phyloP scores from a whole-genome alignment of 2,329 filamentous ascomycete species.

The Polytolypa hystricis region DNA sequence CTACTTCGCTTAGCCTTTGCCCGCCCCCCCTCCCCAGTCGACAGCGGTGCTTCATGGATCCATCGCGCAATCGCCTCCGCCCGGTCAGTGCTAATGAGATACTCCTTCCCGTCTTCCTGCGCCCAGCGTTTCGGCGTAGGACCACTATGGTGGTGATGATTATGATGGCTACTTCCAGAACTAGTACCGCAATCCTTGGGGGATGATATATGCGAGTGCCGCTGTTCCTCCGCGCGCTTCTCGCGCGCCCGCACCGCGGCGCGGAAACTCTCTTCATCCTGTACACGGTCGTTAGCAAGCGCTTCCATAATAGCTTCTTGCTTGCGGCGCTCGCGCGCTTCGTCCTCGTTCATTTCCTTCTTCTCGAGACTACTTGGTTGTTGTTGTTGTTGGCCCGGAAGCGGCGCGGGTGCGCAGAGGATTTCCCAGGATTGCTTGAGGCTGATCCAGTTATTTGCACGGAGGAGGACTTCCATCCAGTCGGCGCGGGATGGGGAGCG shows the following conservation, averaged over 20 bases:
- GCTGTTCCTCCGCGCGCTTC: constrained; percentile 32
- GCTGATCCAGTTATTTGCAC: constrained; percentile 58
- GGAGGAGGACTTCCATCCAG: constrained; percentile 65
- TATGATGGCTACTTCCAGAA: constrained; percentile 15
- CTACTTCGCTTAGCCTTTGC: constrained; percentile 7
- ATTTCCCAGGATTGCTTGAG: constrained; percentile 57
- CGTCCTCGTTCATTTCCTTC: constrained; percentile 38
- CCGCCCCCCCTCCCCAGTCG: constrained; percentile 10
- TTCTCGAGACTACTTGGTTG: constrained; percentile 15
- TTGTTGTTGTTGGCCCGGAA: constrained; percentile 34
- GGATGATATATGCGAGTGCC: neutral
- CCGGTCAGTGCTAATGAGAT: constrained; percentile 58
- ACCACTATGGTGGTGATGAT: constrained; percentile 15
- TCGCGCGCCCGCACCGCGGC: constrained; percentile 52
- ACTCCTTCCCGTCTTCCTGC: constrained; percentile 56
- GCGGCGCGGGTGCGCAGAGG: constrained; percentile 52
- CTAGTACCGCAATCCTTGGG: neutral
- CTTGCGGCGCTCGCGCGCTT: constrained; percentile 49
- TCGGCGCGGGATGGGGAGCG: constrained; percentile 63
- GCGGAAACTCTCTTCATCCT: constrained; percentile 55
- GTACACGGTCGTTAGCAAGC: constrained; percentile 55
- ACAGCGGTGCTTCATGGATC: constrained; percentile 50
- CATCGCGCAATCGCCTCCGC: constrained; percentile 59
- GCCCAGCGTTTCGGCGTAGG: constrained; percentile 45
- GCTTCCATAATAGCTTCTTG: constrained; percentile 58